Evolutionary conservation across 2,329 filamentous ascomycete genomes (phyloP), one percentile per base, ranked within the genome.

Genomic region (Leptographium galeiforme): DNA sequence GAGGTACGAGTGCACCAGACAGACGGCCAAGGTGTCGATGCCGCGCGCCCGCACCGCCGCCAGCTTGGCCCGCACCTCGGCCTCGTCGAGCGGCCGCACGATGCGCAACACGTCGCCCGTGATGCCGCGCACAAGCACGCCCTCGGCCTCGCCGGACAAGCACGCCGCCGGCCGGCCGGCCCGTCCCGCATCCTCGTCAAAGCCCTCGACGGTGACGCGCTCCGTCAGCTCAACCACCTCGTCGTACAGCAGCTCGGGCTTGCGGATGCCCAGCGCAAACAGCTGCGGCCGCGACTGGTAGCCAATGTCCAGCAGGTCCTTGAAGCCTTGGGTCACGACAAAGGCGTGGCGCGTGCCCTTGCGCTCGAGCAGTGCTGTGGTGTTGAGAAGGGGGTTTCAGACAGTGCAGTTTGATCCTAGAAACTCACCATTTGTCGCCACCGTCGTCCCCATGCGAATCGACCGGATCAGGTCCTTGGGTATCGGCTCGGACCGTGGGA

Each of bases 391-490:
- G n/a, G n/a, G n/a, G n/a, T n/a, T n/a, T n/a, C n/a, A n/a, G n/a
- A n/a, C n/a, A n/a, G n/a, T n/a, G n/a, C n/a, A n/a, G n/a, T n/a
- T n/a, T n/a, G n/a, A n/a, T n/a, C n/a, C n/a, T n/a, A n/a, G n/a
- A 10, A 19, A 36, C 14, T 6, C 50, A 39, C 50, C 90, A 66
- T 96, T 96, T 0, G 90, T 96, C 11, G 90, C 90, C 8, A 96
- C 89, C 0, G 90, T 96, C 1, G 90, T 96, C 41, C 90, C 90
- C 89, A 95, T 96, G 48, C 90, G 84, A 64, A 66, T 95, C 87
- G 12, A 95, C 55, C 10, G 34, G 41, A 54, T 56, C 4, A 45
- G 16, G 16, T 40, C 53, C 36, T 45, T 50, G 14, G 36, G 53
- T 6, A 55, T 33, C 65, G 85, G 71, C 1, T 85, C 73, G 63